Evolutionary conservation across 2,329 filamentous ascomycete genomes (phyloP).

Genomic region (Fusarium musae): DNA sequence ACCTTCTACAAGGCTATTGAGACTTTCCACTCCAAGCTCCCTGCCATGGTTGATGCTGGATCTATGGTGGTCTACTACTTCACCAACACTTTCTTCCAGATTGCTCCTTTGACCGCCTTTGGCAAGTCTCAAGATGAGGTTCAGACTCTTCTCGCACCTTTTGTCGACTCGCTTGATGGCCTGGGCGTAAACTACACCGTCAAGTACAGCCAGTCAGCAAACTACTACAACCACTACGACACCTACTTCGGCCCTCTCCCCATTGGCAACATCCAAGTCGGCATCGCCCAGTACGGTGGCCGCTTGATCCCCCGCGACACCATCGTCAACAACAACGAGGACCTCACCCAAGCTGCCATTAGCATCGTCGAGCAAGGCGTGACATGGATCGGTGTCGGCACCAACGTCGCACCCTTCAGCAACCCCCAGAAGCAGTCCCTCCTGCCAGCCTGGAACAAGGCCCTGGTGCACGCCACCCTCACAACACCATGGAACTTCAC

Average conservation of each 20-base stretch:
- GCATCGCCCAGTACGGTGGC: slow-evolving; percentile 50
- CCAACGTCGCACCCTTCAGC: slow-evolving; percentile 43
- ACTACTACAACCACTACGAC: slow-evolving; percentile 53
- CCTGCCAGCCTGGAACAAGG: slow-evolving; percentile 54
- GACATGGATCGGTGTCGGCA: slow-evolving; percentile 45
- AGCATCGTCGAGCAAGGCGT: slow-evolving; percentile 37
- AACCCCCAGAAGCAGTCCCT: slow-evolving; percentile 47
- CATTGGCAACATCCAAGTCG: slow-evolving; percentile 48
- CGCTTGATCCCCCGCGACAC: slow-evolving; percentile 56
- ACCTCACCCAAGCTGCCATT: slow-evolving; percentile 47
- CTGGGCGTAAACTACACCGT: slow-evolving; percentile 15
- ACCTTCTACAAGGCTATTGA: slow-evolving; percentile 61
- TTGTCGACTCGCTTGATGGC: slow-evolving; percentile 20
- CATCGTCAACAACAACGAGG: slow-evolving; percentile 45
- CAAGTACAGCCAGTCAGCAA: slow-evolving; percentile 16
- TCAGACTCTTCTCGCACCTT: slow-evolving; percentile 50
- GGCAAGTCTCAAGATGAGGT: not conserved
- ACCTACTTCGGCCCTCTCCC: slow-evolving; percentile 56
- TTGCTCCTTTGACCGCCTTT: slow-evolving; percentile 51
- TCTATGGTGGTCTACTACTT: slow-evolving; percentile 56
- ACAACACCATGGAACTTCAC: slow-evolving; percentile 44
- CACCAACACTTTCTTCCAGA: slow-evolving; percentile 54
- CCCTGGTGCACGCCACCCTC: slow-evolving; percentile 45
- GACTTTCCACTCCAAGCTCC: slow-evolving; percentile 51
- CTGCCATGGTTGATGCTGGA: slow-evolving; percentile 58